phyloP scores from a whole-genome alignment of 164 flowering plant genomes.

The Liquidambar formosana region DNA sequence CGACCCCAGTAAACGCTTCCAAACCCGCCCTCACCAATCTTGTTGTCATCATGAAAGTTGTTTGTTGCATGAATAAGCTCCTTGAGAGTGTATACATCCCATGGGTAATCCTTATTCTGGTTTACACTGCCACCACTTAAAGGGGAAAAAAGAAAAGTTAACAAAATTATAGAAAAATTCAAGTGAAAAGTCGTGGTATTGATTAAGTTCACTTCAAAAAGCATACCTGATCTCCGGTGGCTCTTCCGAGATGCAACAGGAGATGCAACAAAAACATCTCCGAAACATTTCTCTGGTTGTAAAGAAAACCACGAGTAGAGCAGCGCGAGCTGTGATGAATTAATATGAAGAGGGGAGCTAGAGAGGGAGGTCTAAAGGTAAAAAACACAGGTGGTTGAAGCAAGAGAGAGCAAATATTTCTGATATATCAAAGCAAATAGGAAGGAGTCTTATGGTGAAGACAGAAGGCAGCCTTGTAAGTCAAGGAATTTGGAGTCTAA shows the following conservation, averaged over 20 bases:
- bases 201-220: background rate
- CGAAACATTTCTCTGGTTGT: constrained; percentile 13
- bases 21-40: constrained; percentile 80
- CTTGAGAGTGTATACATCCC: constrained; percentile 64
- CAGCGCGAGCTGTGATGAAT: background rate
- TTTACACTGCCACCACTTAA: constrained; percentile 15
- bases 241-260: constrained; percentile 27
- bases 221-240: constrained; percentile 26
- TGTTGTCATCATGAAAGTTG: constrained; percentile 63
- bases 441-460: constrained; percentile 26
- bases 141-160: background rate
- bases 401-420: constrained; percentile 11
- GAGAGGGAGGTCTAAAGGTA: background rate
- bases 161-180: background rate
- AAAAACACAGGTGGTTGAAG: constrained; percentile 1
- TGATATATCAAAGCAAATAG: constrained; percentile 16
- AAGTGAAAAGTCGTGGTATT: background rate
- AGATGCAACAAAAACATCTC: constrained; percentile 34
- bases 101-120: constrained; percentile 48
- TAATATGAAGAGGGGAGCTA: background rate
- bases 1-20: constrained; percentile 84
- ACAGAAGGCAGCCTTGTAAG: constrained; percentile 35
- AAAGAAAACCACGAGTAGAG: background rate
- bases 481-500: constrained; percentile 18
- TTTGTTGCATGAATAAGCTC: constrained; percentile 72